Base-by-base conservation (phyloP, 495 filamentous ascomycete species). In the Hyaloscypha bicolor region DNA sequence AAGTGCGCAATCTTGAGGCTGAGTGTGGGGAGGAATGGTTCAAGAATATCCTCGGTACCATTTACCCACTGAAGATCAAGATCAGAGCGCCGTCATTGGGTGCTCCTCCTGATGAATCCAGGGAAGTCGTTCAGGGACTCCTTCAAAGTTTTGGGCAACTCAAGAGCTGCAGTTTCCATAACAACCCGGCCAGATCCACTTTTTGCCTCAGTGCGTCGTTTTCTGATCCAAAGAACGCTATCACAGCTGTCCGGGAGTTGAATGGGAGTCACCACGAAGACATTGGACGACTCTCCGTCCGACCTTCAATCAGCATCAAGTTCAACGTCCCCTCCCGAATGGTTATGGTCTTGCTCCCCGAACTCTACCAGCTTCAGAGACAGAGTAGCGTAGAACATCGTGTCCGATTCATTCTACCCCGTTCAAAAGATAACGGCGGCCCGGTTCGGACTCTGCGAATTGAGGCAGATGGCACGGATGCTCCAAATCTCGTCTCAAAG, bases 401-500 rank as follows among this genome's bases (percentile, higher is more conserved):
- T 35, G 16, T 56, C 9, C 25, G 35, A 25, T 4, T 55, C 0
- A 64, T 25, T 4, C 14, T 61, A 25, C 37, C 11, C 22, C 16
- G 1, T 5, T 21, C 25, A 6, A 29, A 2, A 9, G 31, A 55
- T 53, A 22, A 6, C 19, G 16, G 16, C 45, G 53, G 19, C 22
- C 22, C 48, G 21, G n/a, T 22, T n/a, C 52, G 8, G 19, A 4
- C 14, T 22, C 19, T 33, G 25, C 29, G 45, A 9, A 39, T 55
- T 56, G 12, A 33, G 21, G 2, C 19, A 25, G 2, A 3, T 19
- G 62, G 51, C 14, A 35, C 5, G 2, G 48, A 64, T 14, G 14
- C 48, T 22, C 31, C 62, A 5, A 62, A 69, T 42, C 30, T 51
- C 22, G 61, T 71, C 9, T 60, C 69, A 33, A 42, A n/a, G 0